Base-by-base conservation (phyloP, 2,329 filamentous ascomycete species). In the Neofusicoccum laricinum region DNA sequence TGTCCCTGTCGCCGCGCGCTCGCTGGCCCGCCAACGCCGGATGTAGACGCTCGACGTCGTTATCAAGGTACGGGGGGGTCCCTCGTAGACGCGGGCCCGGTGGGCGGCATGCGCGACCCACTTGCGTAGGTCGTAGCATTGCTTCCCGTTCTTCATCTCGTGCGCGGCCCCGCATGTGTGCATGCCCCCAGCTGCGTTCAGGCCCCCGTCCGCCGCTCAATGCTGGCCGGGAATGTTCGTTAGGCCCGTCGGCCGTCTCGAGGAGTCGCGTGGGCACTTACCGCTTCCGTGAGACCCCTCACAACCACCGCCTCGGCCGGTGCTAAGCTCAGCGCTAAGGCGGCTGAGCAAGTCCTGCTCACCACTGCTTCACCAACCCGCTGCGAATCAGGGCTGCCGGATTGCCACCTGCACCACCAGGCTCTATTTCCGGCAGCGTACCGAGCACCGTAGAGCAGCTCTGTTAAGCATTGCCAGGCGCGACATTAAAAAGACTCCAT, bases 191-290 rank as follows among this genome's bases (percentile, higher is more conserved):
- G 51, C 34, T 14, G 36, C 36, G 19, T 30, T 41, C 51, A 17
- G 53, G 53, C 21, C 40, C 21, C 38, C 15, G 25, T 30, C 12
- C 38, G 21, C 38, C n/a, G n/a, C n/a, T n/a, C 19, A 17, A 48
- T 48, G 48, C 48, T 21, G 38, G 30, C 19, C 17, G 17, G 17
- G 19, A n/a, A 46, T 49, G 25, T 10, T 32, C 21, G 14, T 49
- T 14, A 7, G 10, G 21, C 46, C 46, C 46, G 25, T 58, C 21
- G 21, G 21, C 46, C 46, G 25, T 58, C 21, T 41, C 53, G 19
- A 17, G 15, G 17, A 30, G 61, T 63, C 61, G 61, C 61, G 61
- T 63, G 61, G 40, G 19, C 48, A 34, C 38, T 36, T 63, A 46
- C 61, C 45, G 61, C 61, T 63, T 63, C 46, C 21, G 61, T 36